These are phyloP conservation scores for Myochromella boudieri DNA, from an alignment of 768 basidiomycete genomes.

Conservation along the genomic window DNA sequence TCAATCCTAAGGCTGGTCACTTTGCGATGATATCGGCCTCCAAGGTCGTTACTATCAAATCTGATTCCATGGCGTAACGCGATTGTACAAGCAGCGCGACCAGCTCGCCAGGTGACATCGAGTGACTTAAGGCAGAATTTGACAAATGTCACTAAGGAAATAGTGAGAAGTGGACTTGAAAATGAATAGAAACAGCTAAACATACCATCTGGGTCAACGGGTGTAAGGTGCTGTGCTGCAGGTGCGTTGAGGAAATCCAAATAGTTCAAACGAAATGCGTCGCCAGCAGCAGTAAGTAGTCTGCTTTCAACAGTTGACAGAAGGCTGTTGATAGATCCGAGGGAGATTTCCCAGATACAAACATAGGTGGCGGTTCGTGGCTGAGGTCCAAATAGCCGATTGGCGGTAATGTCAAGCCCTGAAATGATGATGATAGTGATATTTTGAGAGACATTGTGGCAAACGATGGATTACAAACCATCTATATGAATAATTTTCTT, in stretches of 20 bases:
- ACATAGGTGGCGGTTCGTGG: slow-evolving; percentile 85
- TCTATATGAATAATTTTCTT: slow-evolving; percentile 50
- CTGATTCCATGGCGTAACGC: slow-evolving; percentile 58
- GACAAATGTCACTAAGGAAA: slow-evolving; percentile 92
- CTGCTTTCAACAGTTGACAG: slow-evolving; percentile 55
- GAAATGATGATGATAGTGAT: slow-evolving; percentile 5
- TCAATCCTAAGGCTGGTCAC: slow-evolving; percentile 62
- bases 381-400: slow-evolving; percentile 87
- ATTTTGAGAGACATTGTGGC: too few relatives aligned
- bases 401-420: slow-evolving; percentile 79
- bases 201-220: slow-evolving; percentile 78
- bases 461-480: too few relatives aligned
- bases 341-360: slow-evolving; percentile 88
- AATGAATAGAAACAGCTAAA: neutral
- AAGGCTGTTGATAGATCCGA: slow-evolving; percentile 62
- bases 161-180: slow-evolving; percentile 6
- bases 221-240: slow-evolving; percentile 60
- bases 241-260: slow-evolving; percentile 80
- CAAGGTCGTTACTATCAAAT: slow-evolving; percentile 74
- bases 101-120: slow-evolving; percentile 56
- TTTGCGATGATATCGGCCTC: slow-evolving; percentile 65
- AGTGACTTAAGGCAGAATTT: slow-evolving; percentile 59
- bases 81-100: slow-evolving; percentile 53
- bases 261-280: slow-evolving; percentile 69
- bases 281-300: slow-evolving; percentile 49